Percentiles rank a stretch among this genome's conserved stretches.
These are phyloP conservation scores for Pisolithus microcarpus DNA, from an alignment of 768 basidiomycete species.

Conservation along the genomic window DNA sequence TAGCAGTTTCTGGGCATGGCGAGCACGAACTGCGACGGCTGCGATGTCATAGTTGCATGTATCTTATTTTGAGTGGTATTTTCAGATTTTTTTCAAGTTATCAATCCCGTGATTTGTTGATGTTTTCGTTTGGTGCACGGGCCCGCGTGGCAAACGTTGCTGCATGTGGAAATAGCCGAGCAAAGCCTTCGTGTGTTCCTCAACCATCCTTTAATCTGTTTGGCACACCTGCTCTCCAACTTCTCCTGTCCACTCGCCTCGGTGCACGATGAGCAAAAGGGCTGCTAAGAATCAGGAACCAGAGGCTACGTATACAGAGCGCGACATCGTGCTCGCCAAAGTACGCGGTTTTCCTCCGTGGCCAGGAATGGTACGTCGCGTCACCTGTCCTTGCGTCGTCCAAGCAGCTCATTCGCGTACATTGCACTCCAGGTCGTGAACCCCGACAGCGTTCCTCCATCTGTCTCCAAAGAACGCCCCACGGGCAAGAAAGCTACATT, in stretches of 20 bases:
- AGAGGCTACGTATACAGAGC: slow-evolving; percentile 49
- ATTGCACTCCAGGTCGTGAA: slow-evolving; percentile 64
- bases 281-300: slow-evolving; percentile 33
- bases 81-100: slow-evolving; percentile 16
- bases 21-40: slow-evolving; percentile 13
- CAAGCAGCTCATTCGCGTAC: slow-evolving; percentile 7
- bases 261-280: slow-evolving; percentile 46
- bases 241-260: slow-evolving; percentile 10
- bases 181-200: slow-evolving; percentile 35
- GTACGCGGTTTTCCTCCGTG: slow-evolving; percentile 92
- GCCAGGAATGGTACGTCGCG: slow-evolving; percentile 82
- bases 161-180: slow-evolving; percentile 34
- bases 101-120: slow-evolving; percentile 26
- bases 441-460: slow-evolving; percentile 52
- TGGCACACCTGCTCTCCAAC: slow-evolving; percentile 21
- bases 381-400: slow-evolving; percentile 11
- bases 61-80: slow-evolving; percentile 24
- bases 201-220: slow-evolving; percentile 35
- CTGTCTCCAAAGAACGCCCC: slow-evolving; percentile 67
- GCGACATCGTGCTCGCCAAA: slow-evolving; percentile 88
- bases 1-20: slow-evolving; percentile 10
- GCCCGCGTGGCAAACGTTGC: slow-evolving; percentile 34
- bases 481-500: slow-evolving; percentile 61
- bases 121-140: slow-evolving; percentile 32
- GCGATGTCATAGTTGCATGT: slow-evolving; percentile 21